These are phyloP conservation scores for Aciculosporium take DNA, from an alignment of 2,329 filamentous ascomycete genomes.

Conservation along the genomic window DNA sequence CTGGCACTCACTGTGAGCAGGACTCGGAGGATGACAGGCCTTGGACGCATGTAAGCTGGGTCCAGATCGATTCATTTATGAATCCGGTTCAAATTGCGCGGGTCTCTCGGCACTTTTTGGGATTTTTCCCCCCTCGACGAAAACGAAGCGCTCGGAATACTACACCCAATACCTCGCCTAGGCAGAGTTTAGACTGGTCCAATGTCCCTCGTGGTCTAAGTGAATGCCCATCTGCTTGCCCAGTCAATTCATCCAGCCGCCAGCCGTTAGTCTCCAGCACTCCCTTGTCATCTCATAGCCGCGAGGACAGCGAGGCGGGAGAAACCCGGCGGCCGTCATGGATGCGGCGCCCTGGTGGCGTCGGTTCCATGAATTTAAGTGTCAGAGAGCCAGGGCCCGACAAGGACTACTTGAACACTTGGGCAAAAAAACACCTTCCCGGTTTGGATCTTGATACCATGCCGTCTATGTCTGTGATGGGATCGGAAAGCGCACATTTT, in stretches of 20 bases:
- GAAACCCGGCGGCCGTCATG: slow-evolving; percentile 37
- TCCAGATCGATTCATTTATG: slow-evolving; percentile 54
- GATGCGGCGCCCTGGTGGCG: slow-evolving; percentile 73
- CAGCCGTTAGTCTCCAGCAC: slow-evolving; percentile 21
- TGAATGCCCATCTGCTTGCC: slow-evolving; percentile 22
- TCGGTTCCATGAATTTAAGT: slow-evolving; percentile 63
- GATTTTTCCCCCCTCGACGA: slow-evolving; percentile 81
- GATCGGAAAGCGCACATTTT: slow-evolving; percentile 44
- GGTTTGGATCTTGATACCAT: slow-evolving; percentile 56
- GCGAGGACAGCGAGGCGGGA: slow-evolving; percentile 22
- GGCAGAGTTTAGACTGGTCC: slow-evolving; percentile 47
- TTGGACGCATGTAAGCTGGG: slow-evolving; percentile 85
- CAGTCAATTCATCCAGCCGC: slow-evolving; percentile 27
- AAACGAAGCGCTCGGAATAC: slow-evolving; percentile 65
- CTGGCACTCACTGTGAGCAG: slow-evolving; percentile 13
- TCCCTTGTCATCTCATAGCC: slow-evolving; percentile 22
- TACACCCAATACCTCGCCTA: slow-evolving; percentile 53
- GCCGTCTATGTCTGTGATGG: slow-evolving; percentile 52
- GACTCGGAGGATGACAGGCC: slow-evolving; percentile 42
- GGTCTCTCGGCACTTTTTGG: slow-evolving; percentile 64
- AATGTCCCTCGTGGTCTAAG: slow-evolving; percentile 27
- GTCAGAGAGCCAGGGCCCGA: slow-evolving; percentile 67
- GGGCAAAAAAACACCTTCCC: slow-evolving; percentile 72
- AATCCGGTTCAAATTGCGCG: slow-evolving; percentile 74
- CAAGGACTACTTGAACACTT: slow-evolving; percentile 69